Conservation (phyloP, 2,329 filamentous ascomycete species). For the Cladosporium velox region DNA sequence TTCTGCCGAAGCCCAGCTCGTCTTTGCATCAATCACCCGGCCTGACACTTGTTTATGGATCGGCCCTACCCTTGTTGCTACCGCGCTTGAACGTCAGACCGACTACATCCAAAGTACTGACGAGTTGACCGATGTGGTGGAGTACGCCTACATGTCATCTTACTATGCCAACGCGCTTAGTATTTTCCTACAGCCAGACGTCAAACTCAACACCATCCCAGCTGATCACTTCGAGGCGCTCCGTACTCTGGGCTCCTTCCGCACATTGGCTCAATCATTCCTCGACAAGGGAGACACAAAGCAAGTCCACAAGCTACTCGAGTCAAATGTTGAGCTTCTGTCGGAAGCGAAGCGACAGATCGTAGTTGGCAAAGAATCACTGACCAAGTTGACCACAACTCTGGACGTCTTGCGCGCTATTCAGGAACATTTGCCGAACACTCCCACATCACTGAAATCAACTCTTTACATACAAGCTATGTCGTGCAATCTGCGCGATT, state of each 20-base stretch:
- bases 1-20: conserved; percentile 68
- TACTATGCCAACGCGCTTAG: conserved; percentile 79
- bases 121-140: conserved; percentile 59
- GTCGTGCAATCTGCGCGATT: conserved; percentile 55
- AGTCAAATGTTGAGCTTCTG: conserved; percentile 61
- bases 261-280: conserved; percentile 37
- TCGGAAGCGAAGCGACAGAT: conserved; percentile 43
- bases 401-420: conserved; percentile 39
- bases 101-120: conserved; percentile 77
- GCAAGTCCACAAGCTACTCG: conserved; percentile 56
- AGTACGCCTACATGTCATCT: conserved; percentile 85
- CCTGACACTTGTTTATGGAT: conserved; percentile 60
- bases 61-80: conserved; percentile 63
- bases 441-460: conserved; percentile 42
- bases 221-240: conserved; percentile 66
- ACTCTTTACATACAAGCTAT: conserved; percentile 64
- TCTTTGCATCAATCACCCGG: conserved; percentile 68
- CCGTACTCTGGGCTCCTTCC: conserved; percentile 70
- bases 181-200: conserved; percentile 54
- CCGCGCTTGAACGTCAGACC: conserved; percentile 69
- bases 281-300: conserved; percentile 33
- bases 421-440: conserved; percentile 42
- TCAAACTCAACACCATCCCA: conserved; percentile 49
- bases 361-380: conserved; percentile 42
- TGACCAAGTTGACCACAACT: conserved; percentile 44